A percentile compares a stretch with the other conserved stretches of the same genome.
Evolutionary conservation across 2,329 filamentous ascomycete species (phyloP).

Genomic region (Penicillium verrucosum): DNA sequence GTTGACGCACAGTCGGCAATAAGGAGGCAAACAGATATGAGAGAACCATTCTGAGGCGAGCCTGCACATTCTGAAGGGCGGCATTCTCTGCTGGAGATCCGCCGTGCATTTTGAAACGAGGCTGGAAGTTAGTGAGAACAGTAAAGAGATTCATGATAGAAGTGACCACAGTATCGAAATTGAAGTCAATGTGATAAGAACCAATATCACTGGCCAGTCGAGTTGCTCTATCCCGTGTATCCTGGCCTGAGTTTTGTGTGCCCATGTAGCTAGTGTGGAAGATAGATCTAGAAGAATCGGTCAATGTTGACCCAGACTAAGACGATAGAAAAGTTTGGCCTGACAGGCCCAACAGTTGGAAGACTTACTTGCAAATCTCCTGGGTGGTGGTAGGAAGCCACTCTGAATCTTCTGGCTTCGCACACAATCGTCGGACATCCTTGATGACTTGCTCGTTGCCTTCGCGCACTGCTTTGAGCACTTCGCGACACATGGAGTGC

Average conservation of each 20-base stretch:
- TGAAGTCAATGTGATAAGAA: conserved; percentile 67
- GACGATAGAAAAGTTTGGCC: neutral
- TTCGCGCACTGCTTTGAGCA: conserved; percentile 34
- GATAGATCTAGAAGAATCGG: conserved; percentile 31
- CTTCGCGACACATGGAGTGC: conserved; percentile 40
- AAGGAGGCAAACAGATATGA: conserved; percentile 64
- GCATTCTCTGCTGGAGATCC: conserved; percentile 61
- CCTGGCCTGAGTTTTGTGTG: conserved; percentile 62
- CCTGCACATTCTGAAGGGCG: conserved; percentile 66
- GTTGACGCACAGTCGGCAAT: conserved; percentile 57
- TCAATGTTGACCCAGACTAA: neutral
- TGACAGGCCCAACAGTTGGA: neutral
- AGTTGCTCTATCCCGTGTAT: conserved; percentile 65
- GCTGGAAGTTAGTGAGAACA: conserved; percentile 57
- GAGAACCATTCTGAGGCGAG: conserved; percentile 63
- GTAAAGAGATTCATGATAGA: conserved; percentile 60
- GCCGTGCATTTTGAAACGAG: conserved; percentile 63
- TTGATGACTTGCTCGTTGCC: conserved; percentile 51
- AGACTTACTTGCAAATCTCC: conserved; percentile 52
- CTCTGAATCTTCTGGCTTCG: conserved; percentile 45
- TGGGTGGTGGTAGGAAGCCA: conserved; percentile 57
- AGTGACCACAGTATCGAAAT: conserved; percentile 67
- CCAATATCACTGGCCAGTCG: conserved; percentile 62
- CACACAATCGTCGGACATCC: conserved; percentile 53
- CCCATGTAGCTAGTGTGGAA: conserved; percentile 70